These are phyloP conservation scores for Neurospora sp. DNA, from an alignment of 495 filamentous ascomycete genomes.

Conservation along the genomic window DNA sequence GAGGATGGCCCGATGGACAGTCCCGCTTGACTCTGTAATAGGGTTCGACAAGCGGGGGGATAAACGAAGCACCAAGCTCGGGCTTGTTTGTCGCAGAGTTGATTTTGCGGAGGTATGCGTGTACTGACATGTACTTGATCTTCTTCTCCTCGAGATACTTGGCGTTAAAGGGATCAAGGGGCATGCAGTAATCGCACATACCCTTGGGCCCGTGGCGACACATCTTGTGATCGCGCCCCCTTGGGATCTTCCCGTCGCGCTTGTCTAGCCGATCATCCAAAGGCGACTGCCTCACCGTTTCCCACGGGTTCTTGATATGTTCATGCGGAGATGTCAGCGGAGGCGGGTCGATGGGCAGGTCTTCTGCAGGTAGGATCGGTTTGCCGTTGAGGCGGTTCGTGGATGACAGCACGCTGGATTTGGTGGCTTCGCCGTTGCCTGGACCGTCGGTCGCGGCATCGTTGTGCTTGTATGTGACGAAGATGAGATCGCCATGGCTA, in stretches of 20 bases:
- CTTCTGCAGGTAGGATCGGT: conserved; percentile 59
- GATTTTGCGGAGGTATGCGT: conserved; percentile 86
- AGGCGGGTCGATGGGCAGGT: conserved; percentile 50
- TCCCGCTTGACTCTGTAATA: conserved; percentile 82
- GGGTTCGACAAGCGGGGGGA: conserved; percentile 89
- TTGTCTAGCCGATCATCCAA: conserved; percentile 81
- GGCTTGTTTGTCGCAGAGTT: conserved; percentile 95
- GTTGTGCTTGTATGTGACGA: conserved; percentile 60
- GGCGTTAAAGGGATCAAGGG: conserved; percentile 84
- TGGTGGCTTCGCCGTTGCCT: conserved; percentile 28
- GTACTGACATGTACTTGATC: conserved; percentile 97
- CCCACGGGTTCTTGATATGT: conserved; percentile 84
- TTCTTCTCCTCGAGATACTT: conserved; percentile 87
- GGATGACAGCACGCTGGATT: conserved; percentile 28
- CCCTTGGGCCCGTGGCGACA: conserved; percentile 92
- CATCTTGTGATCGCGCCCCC: conserved; percentile 70
- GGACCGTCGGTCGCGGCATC: conserved; percentile 21
- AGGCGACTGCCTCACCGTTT: conserved; percentile 74
- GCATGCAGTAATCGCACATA: conserved; percentile 99
- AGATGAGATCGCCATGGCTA: conserved; percentile 88
- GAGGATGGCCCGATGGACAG: conserved; percentile 85
- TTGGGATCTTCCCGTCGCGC: conserved; percentile 84
- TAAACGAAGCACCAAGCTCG: conserved; percentile 83
- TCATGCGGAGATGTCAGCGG: conserved; percentile 48
- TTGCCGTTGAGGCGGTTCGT: conserved; percentile 67